Conservation (phyloP, 768 basidiomycete genomes). For the Hygrophorus russula region DNA sequence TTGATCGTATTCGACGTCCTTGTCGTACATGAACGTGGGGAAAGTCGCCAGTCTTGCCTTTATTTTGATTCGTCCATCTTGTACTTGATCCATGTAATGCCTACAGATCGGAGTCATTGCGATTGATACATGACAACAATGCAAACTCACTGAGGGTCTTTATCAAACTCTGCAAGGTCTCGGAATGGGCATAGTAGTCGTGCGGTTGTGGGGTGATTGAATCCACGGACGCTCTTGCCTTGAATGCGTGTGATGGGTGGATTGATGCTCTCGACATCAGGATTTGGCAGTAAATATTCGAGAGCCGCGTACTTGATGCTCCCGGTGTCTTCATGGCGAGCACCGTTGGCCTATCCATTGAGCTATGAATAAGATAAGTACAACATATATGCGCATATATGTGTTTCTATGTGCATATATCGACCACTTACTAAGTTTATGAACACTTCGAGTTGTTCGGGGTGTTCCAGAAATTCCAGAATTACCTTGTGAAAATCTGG, state of each 20-base stretch:
- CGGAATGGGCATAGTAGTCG: background rate
- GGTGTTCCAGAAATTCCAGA: background rate
- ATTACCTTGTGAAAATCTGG: background rate
- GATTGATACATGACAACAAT: background rate
- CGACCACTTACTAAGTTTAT: background rate
- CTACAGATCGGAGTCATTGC: background rate
- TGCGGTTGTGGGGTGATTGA: background rate
- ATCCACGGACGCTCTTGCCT: too few species aligned
- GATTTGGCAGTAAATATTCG: background rate
- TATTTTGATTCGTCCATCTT: conserved; percentile 2
- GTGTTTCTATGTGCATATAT: too few species aligned
- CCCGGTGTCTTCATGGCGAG: background rate
- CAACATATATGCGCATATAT: background rate
- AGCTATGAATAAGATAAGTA: background rate
- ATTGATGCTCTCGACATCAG: background rate
- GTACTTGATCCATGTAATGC: conserved; percentile 1
- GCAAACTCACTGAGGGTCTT: background rate
- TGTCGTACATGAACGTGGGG: conserved; percentile 6
- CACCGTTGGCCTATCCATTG: background rate
- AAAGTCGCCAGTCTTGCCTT: conserved; percentile 1
- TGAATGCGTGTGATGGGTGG: conserved; percentile 1
- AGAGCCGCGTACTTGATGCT: background rate
- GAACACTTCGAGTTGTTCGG: background rate
- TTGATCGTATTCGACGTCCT: conserved; percentile 1
- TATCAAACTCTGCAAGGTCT: background rate